A percentile compares a stretch with the other conserved stretches of the same genome.
phyloP scores from a whole-genome alignment of 164 flowering plant species.

The Dillenia suffruticosa region DNA sequence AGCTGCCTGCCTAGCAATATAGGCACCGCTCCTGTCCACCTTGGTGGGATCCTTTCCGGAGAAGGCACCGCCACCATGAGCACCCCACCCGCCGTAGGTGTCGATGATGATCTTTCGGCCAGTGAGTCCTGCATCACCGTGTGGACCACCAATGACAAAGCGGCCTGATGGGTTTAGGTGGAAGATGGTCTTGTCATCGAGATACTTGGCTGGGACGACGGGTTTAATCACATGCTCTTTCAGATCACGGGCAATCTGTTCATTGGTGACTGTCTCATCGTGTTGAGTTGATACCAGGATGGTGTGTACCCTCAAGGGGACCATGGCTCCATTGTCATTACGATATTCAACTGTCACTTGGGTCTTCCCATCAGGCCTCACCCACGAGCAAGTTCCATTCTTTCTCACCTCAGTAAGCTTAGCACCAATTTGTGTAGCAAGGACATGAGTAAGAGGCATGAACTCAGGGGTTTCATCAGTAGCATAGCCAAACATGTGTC shows the following conservation, averaged over 20 bases:
- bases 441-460: slow-evolving; percentile 66
- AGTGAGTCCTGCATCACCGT: slow-evolving; percentile 73
- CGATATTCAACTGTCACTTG: slow-evolving; percentile 68
- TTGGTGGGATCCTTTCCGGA: slow-evolving; percentile 67
- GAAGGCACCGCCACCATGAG: slow-evolving; percentile 74
- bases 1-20: slow-evolving; percentile 67
- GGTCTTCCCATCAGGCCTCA: slow-evolving; percentile 76
- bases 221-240: slow-evolving; percentile 65
- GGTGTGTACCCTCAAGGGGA: slow-evolving; percentile 62
- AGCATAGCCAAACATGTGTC: slow-evolving; percentile 62
- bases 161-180: slow-evolving; percentile 73
- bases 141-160: slow-evolving; percentile 71
- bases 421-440: slow-evolving; percentile 59
- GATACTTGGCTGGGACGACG: slow-evolving; percentile 48
- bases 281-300: slow-evolving; percentile 76
- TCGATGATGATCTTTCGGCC: slow-evolving; percentile 69
- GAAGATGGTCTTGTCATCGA: slow-evolving; percentile 69
- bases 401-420: slow-evolving; percentile 66
- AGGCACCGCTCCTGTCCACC: slow-evolving; percentile 77
- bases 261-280: slow-evolving; percentile 69
- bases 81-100: slow-evolving; percentile 68
- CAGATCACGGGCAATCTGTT: slow-evolving; percentile 50
- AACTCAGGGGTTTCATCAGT: slow-evolving; percentile 59
- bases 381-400: slow-evolving; percentile 63
- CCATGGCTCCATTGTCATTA: slow-evolving; percentile 65